phyloP scores from a whole-genome alignment of 1,139 yeast genomes.

The Geotrichum candidum region DNA sequence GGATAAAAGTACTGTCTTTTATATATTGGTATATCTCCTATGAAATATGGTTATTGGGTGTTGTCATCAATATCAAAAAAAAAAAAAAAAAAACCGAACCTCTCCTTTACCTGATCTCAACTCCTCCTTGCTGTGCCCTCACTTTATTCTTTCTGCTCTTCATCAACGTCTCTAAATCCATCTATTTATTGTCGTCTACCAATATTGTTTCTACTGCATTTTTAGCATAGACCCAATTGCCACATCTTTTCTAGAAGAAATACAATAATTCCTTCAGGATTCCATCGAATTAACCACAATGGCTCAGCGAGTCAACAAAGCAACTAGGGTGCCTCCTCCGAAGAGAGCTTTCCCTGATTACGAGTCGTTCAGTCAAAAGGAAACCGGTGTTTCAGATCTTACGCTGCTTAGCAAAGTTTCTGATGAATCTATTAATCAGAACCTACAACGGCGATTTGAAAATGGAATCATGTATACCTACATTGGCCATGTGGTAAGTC shows the following conservation, averaged over 20 bases:
- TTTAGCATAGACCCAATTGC: not conserved
- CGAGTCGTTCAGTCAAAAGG: constrained; percentile 92
- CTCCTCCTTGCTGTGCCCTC: not conserved
- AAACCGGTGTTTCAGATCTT: constrained; percentile 94
- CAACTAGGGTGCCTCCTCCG: constrained; percentile 43
- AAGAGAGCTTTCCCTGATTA: constrained; percentile 61
- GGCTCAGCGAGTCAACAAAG: constrained; percentile 68
- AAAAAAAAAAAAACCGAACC: too few species aligned
- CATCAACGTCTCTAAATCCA: too few species aligned
- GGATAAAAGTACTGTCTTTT: too few species aligned
- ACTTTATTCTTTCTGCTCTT: not conserved
- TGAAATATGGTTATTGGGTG: too few species aligned
- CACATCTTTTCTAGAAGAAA: not conserved
- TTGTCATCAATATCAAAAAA: too few species aligned
- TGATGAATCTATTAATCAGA: constrained; percentile 90
- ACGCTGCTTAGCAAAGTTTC: constrained; percentile 82
- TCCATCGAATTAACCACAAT: constrained; percentile 49
- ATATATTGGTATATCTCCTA: too few species aligned
- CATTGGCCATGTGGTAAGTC: constrained; percentile 36
- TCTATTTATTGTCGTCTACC: not conserved
- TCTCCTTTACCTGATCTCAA: not conserved
- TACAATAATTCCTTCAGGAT: not conserved
- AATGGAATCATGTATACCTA: constrained; percentile 73
- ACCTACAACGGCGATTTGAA: constrained; percentile 79
- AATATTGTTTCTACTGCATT: not conserved